Base-by-base conservation (phyloP, 139 green algal species). In the Nannochloris sp. region DNA sequence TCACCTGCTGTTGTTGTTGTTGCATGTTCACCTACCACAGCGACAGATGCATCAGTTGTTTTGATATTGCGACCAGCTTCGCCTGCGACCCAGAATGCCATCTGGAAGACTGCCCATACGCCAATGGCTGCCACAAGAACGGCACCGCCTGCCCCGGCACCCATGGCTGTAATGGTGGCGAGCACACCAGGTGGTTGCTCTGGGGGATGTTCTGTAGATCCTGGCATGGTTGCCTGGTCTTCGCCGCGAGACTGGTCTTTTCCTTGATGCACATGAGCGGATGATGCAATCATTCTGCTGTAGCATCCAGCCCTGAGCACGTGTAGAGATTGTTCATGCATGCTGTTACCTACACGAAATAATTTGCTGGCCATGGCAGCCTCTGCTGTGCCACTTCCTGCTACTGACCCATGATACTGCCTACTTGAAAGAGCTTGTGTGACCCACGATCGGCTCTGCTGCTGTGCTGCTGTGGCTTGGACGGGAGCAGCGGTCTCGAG, bases 101-200 rank as follows among this genome's bases (percentile, higher is more conserved):
- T 82, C 25, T 82, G 65, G 53, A 82, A 82, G 12, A 82, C 75
- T 14, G 59, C 75, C 57, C 54, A 81, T 2, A 82, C 75, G 2
- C 75, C 75, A 5, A 82, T 49, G 12, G 64, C 75, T 31, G 75
- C 75, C 16, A 82, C 59, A 19, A 64, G 36, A 21, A 82, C 73
- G 0, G 75, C 75, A 44, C 75, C 75, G 16, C 46, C 46, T 25
- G 46, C 46, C 15, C 75, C 75, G 15, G 67, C 73, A 36, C 73
- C 67, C 75, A 82, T 81, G 8, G 73, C 75, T 4, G 43, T 59
- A n/a, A 81, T 46, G 3, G 73, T 55, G 14, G 62, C 44, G 58
- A 81, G 72, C 54, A 75, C 56, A 5, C 66, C 69, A 10, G 75
- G 75, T 44, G 75, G 75, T 16, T 60, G 44, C 2, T 70, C 69